Evolutionary conservation across 139 green algal genomes (phyloP).

Genomic region (Pseudopediastrum boryanum): DNA sequence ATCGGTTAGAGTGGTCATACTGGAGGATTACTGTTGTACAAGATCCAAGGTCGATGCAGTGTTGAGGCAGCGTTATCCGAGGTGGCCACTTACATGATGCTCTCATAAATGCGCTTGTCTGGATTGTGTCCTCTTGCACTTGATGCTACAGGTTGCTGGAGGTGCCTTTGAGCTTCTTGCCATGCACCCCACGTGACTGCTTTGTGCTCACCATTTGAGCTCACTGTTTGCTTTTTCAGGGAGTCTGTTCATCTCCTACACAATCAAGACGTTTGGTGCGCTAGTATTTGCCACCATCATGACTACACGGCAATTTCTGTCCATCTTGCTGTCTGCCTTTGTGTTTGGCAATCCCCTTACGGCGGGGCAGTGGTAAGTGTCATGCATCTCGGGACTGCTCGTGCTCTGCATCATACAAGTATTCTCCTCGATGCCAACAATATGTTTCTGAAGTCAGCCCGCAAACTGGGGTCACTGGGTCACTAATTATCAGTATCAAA

Average conservation of each 20-base stretch:
- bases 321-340: constrained; percentile 86
- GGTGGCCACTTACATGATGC: not conserved
- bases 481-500: no score
- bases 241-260: constrained; percentile 83
- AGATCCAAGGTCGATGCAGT: not conserved
- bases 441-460: no score
- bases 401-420: no score
- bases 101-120: not conserved
- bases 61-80: not conserved
- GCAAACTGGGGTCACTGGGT: no score
- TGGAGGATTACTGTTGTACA: no score
- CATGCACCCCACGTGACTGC: not conserved
- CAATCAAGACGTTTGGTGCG: constrained; percentile 90
- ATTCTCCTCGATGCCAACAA: no score
- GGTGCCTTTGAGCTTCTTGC: no score
- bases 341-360: constrained; percentile 82
- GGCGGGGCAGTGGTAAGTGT: constrained; percentile 65
- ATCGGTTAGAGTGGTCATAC: no score
- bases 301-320: constrained; percentile 91
- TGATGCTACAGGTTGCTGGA: no score
- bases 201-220: not conserved
- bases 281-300: constrained; percentile 96
- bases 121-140: not conserved
- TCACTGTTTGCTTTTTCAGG: not conserved
- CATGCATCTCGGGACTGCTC: no score